phyloP scores from a whole-genome alignment of 495 filamentous ascomycete genomes.

The Podospora pseudocomata region DNA sequence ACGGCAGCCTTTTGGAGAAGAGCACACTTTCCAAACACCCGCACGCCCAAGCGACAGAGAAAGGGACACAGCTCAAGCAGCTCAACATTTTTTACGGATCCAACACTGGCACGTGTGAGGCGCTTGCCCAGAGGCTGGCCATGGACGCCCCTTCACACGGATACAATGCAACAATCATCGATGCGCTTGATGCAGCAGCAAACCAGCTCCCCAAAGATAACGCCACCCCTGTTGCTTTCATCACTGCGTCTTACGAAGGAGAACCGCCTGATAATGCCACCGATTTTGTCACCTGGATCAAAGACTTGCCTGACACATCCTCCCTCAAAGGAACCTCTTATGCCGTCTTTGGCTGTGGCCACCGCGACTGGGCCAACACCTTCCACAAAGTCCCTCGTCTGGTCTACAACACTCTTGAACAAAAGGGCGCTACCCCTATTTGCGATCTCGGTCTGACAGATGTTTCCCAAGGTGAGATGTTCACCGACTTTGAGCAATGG shows the following conservation, averaged over 20 bases:
- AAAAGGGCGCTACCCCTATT: constrained; percentile 49
- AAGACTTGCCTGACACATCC: constrained; percentile 46
- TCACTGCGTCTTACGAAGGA: constrained; percentile 72
- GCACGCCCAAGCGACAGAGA: constrained; percentile 14
- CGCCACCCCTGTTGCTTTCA: constrained; percentile 54
- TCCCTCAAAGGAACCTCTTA: constrained; percentile 53
- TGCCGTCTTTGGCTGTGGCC: constrained; percentile 62
- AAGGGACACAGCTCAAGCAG: constrained; percentile 31
- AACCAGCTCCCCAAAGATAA: constrained; percentile 57
- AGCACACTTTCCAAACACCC: constrained; percentile 8
- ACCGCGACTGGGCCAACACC: constrained; percentile 64
- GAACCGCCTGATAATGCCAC: constrained; percentile 71
- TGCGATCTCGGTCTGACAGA: constrained; percentile 57
- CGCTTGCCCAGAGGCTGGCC: constrained; percentile 61
- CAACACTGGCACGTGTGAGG: constrained; percentile 73
- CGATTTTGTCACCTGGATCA: constrained; percentile 65
- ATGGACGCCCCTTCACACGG: constrained; percentile 56
- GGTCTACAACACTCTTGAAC: constrained; percentile 50
- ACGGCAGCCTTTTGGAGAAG: constrained; percentile 18
- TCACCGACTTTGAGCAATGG: constrained; percentile 70
- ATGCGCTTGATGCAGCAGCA: constrained; percentile 58
- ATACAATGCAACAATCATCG: constrained; percentile 51
- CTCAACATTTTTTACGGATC: constrained; percentile 69
- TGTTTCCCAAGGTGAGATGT: constrained; percentile 60
- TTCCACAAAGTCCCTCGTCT: constrained; percentile 69